Base-by-base conservation (phyloP, 345 rosid species). In the Raphanus sativus region DNA sequence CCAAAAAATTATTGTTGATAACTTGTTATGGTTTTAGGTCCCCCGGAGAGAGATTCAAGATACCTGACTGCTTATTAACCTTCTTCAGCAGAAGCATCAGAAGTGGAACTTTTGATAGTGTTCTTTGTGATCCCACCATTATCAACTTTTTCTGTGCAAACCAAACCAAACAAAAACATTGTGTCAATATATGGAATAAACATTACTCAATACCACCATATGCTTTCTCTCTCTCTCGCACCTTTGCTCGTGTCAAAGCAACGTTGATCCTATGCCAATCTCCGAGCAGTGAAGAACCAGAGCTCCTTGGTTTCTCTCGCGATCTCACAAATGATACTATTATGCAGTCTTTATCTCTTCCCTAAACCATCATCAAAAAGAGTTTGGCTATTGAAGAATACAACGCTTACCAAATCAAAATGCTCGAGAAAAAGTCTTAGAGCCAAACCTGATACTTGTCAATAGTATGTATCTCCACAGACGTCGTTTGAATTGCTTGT, bases 211-310 rank as follows among this genome's bases (percentile, higher is more conserved):
- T 56, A 69, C 40, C 69, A 67, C 42, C 16, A 45, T 55, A 63
- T 40, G 34, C 17, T 40, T 45, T 65, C 48, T 62, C 76, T 33
- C 65, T 38, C 62, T 60, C 33, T 26, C 64, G 28, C 34, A 90
- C 98, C 98, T 91, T 94, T 55, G 98, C 97, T 38, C 97, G 87
- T 1, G 98, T 89, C 54, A 95, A 74, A 65, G 99, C 98, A 24
- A 95, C 99, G 68, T 95, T 94, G 76, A 92, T 92, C 85, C 98
- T 84, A 77, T 90, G 98, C 98, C 98, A 94, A 76, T 94, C 97
- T 70, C 92, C 97, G 45, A 94, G 93, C 79, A 94, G 80, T 42
- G 98, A 90, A 33, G 95, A 84, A 42, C 76, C 81, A 70, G 80
- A 86, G 38, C 67, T 84, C 72, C 72, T 89, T 6, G 89, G 91